phyloP scores from a whole-genome alignment of 2,329 filamentous ascomycete genomes.

The Botrytis squamosa region DNA sequence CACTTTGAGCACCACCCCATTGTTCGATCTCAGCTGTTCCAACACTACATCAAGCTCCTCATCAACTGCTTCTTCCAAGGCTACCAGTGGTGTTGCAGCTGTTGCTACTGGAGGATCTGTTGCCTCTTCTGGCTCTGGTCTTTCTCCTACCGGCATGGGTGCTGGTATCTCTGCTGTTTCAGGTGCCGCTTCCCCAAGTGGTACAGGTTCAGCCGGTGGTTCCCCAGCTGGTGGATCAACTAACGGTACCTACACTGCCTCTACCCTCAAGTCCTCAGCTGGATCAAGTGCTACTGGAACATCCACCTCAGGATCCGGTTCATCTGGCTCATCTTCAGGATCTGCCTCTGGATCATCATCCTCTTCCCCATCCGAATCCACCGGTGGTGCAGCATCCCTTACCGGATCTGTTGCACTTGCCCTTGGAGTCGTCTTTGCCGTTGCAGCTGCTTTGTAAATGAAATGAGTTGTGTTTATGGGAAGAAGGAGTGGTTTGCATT shows the following conservation, averaged over 20 bases:
- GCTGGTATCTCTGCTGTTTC: conserved; percentile 22
- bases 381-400: conserved; percentile 22
- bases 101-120: conserved; percentile 20
- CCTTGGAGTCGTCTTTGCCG: conserved; percentile 17
- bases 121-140: conserved; percentile 27
- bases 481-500: not conserved
- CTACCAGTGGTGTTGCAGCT: conserved; percentile 21
- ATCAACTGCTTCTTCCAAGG: conserved; percentile 24
- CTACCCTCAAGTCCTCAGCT: conserved; percentile 3
- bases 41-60: conserved; percentile 32
- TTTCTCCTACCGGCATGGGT: conserved; percentile 28
- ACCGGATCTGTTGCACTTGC: conserved; percentile 20
- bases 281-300: conserved; percentile 9
- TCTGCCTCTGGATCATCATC: conserved; percentile 20
- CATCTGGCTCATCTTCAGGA: conserved; percentile 12
- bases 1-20: conserved; percentile 52
- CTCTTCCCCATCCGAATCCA: conserved; percentile 18
- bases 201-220: conserved; percentile 15
- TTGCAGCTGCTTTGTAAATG: conserved; percentile 20
- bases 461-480: not conserved
- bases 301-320: conserved; percentile 23
- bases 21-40: conserved; percentile 63
- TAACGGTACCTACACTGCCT: conserved; percentile 20
- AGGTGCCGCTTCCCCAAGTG: conserved; percentile 14
- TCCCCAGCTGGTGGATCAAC: conserved; percentile 7